Evolutionary conservation across 352 stramenopile species (phyloP).

Genomic region (Pythium scleroteichum): DNA sequence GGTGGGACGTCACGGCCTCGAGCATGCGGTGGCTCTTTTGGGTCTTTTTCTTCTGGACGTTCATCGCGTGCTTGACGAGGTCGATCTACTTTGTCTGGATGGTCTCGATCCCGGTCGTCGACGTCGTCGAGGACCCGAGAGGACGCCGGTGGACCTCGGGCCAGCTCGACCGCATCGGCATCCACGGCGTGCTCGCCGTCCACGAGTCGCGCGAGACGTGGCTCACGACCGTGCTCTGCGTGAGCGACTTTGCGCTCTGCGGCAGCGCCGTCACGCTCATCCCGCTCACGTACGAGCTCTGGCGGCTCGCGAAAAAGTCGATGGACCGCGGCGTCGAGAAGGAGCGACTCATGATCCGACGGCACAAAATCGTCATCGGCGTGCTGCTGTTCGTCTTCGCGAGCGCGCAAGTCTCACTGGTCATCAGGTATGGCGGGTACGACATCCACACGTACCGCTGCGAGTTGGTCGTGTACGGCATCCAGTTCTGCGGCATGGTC

Average conservation of each 20-base stretch:
- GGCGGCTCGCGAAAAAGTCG: conserved; percentile 49
- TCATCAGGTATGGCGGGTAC: conserved; percentile 41
- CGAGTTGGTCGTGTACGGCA: conserved; percentile 44
- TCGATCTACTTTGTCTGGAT: conserved; percentile 50
- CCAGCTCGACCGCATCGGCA: conserved; percentile 53
- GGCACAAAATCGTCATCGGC: conserved; percentile 39
- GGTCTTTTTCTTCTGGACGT: conserved; percentile 57
- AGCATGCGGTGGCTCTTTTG: conserved; percentile 71
- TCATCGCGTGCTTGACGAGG: conserved; percentile 41
- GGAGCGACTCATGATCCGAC: conserved; percentile 43
- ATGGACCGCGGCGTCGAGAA: conserved; percentile 60
- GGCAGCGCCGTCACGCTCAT: conserved; percentile 52
- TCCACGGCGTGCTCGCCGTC: conserved; percentile 36
- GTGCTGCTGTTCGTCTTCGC: conserved; percentile 33
- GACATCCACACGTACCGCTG: conserved; percentile 48
- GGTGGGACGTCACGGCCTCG: conserved; percentile 25
- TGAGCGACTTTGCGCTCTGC: conserved; percentile 57
- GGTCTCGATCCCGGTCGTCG: background rate
- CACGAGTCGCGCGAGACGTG: conserved; percentile 25
- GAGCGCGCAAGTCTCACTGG: conserved; percentile 32
- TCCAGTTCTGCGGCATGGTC: conserved; percentile 50
- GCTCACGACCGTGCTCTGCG: conserved; percentile 38
- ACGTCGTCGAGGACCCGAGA: conserved; percentile 15
- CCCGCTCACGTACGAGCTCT: conserved; percentile 59
- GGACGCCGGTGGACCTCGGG: background rate